Conservation (phyloP, 2,329 filamentous ascomycete species). For the Coniosporium tulheliwenetii region DNA sequence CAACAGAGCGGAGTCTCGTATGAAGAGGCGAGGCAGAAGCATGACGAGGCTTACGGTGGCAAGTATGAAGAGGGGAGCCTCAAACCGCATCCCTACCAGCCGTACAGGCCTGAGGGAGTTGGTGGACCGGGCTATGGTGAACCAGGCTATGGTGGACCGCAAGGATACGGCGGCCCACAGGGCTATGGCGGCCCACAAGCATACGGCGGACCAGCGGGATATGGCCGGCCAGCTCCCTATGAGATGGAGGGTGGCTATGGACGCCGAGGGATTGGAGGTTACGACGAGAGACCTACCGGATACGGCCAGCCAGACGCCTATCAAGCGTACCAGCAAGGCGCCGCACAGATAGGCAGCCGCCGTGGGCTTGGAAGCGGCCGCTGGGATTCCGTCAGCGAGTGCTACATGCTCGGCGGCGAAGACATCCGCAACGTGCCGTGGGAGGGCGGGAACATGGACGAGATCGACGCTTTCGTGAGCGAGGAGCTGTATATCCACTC, state of each 20-base stretch:
- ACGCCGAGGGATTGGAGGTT: too few species aligned
- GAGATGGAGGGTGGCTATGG: slow-evolving; percentile 10
- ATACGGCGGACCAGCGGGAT: not conserved
- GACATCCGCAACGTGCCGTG: slow-evolving; percentile 51
- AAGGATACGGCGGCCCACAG: too few species aligned
- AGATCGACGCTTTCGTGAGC: slow-evolving; percentile 46
- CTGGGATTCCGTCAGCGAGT: slow-evolving; percentile 63
- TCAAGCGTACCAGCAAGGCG: slow-evolving; percentile 48
- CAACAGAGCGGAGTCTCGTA: slow-evolving; percentile 50
- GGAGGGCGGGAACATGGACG: slow-evolving; percentile 36
- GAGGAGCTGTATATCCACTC: slow-evolving; percentile 50
- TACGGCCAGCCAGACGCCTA: slow-evolving; percentile 48
- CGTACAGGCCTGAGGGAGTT: too few species aligned
- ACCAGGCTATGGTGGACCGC: too few species aligned
- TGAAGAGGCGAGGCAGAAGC: slow-evolving; percentile 47
- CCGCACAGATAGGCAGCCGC: slow-evolving; percentile 23
- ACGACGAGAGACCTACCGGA: slow-evolving; percentile 4
- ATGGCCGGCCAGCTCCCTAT: slow-evolving; percentile 4
- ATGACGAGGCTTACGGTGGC: slow-evolving; percentile 37
- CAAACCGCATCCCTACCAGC: too few species aligned
- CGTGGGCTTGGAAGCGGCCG: slow-evolving; percentile 26
- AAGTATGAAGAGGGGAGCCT: slow-evolving; percentile 2
- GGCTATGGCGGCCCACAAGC: too few species aligned
- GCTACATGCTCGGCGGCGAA: slow-evolving; percentile 68
- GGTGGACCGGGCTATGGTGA: too few species aligned